Evolutionary conservation across 129 eudicot species (phyloP).

Genomic region (Dittrichia graveolens): DNA sequence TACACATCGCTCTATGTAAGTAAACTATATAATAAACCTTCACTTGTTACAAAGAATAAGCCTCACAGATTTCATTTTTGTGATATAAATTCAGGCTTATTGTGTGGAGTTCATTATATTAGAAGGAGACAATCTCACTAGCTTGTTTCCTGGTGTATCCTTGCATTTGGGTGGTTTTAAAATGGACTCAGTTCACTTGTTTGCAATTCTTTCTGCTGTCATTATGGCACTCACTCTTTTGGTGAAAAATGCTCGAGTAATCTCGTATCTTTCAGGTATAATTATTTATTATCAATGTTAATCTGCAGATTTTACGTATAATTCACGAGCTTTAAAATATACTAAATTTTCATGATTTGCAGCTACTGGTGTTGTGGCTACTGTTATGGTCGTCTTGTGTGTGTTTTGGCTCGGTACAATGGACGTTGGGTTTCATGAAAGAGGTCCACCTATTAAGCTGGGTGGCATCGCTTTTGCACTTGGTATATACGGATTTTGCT

Average conservation of each 20-base stretch:
- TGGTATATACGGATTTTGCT: constrained; percentile 85
- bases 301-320: background rate
- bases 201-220: constrained; percentile 58
- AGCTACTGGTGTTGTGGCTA: constrained; percentile 83
- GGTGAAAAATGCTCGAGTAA: constrained; percentile 61
- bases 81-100: constrained; percentile 52
- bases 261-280: constrained; percentile 77
- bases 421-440: constrained; percentile 64
- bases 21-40: constrained; percentile 4
- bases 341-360: constrained; percentile 29
- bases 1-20: constrained; percentile 92
- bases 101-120: constrained; percentile 87
- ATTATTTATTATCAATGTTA: background rate
- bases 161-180: constrained; percentile 44
- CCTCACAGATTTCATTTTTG: constrained; percentile 5
- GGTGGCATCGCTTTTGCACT: constrained; percentile 73
- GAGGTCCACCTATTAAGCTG: constrained; percentile 48
- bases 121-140: constrained; percentile 84
- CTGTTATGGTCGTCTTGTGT: constrained; percentile 61
- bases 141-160: constrained; percentile 63
- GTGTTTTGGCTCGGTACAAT: constrained; percentile 62
- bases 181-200: constrained; percentile 61
- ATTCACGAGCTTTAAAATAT: background rate
- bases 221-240: constrained; percentile 70
- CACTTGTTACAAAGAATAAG: constrained; percentile 6